Percentiles rank a stretch among this genome's conserved stretches.
Evolutionary conservation across 306 rosid genomes (phyloP).

Genomic region (Ormosia emarginata): DNA sequence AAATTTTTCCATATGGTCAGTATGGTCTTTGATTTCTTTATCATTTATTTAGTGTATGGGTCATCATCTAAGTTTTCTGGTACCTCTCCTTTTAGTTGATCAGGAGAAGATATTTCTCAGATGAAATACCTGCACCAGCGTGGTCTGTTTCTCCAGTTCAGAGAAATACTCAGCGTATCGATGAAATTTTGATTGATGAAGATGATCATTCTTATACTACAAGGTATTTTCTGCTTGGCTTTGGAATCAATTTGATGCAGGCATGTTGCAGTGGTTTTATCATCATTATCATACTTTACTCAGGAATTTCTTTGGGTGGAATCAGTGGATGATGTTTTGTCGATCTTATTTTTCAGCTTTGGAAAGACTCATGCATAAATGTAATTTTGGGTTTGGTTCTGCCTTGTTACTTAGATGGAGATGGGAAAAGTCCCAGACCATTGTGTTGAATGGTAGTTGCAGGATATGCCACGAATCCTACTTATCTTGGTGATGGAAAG

Average conservation of each 20-base stretch:
- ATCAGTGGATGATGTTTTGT: constrained; percentile 1
- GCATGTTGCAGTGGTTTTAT: neutral
- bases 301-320: constrained; percentile 1
- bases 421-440: neutral
- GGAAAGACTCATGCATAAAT: neutral
- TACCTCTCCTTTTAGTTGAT: constrained; percentile 46
- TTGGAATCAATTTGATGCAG: neutral
- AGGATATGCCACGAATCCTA: neutral
- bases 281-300: neutral
- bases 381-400: neutral
- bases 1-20: constrained; percentile 67
- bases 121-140: constrained; percentile 44
- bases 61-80: constrained; percentile 8
- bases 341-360: neutral
- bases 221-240: constrained; percentile 37
- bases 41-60: neutral
- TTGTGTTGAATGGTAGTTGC: neutral
- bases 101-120: constrained; percentile 65
- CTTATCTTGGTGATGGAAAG: neutral
- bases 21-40: neutral
- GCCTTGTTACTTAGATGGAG: neutral
- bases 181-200: constrained; percentile 49
- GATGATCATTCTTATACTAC: constrained; percentile 36
- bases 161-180: constrained; percentile 48
- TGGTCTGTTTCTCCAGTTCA: constrained; percentile 56